A percentile compares a stretch with the other conserved stretches of the same genome.
Evolutionary conservation across 768 basidiomycete species (phyloP).

Genomic region (Tricholoma bakamatsutake): DNA sequence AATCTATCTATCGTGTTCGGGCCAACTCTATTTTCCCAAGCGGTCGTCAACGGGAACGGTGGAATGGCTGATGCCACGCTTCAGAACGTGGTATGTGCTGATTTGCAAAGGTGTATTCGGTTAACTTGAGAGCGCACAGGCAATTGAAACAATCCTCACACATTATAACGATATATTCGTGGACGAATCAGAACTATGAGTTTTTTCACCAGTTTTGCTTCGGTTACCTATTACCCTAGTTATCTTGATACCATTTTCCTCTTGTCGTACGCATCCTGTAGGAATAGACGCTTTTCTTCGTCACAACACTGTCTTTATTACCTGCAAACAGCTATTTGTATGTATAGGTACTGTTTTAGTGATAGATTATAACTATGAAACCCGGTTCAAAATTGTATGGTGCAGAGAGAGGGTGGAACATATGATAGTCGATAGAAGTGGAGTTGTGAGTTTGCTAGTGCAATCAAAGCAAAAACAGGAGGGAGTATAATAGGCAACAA

Average conservation of each 20-base stretch:
- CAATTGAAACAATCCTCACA: conserved; percentile 90
- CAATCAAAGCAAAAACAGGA: background rate
- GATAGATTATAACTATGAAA: conserved; percentile 4
- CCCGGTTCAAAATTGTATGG: background rate
- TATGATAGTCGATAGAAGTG: background rate
- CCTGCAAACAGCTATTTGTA: conserved; percentile 3
- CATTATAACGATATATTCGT: conserved; percentile 97
- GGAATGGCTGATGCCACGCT: conserved; percentile 65
- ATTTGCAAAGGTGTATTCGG: conserved; percentile 2
- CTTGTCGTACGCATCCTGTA: conserved; percentile 16
- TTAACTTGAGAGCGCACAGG: conserved; percentile 40
- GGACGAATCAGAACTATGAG: conserved; percentile 61
- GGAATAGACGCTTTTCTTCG: conserved; percentile 22
- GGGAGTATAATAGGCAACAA: background rate
- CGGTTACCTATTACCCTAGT: conserved; percentile 1
- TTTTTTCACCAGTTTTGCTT: background rate
- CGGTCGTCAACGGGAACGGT: conserved; percentile 45
- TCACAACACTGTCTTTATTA: conserved; percentile 5
- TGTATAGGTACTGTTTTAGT: conserved; percentile 2
- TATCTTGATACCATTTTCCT: background rate
- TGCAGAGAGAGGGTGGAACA: background rate
- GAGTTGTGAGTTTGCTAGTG: background rate
- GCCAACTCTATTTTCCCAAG: conserved; percentile 88
- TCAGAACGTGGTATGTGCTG: conserved; percentile 59
- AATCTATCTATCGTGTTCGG: conserved; percentile 97